Evolutionary conservation across 345 rosid genomes (phyloP).

Genomic region (Populus simonii): DNA sequence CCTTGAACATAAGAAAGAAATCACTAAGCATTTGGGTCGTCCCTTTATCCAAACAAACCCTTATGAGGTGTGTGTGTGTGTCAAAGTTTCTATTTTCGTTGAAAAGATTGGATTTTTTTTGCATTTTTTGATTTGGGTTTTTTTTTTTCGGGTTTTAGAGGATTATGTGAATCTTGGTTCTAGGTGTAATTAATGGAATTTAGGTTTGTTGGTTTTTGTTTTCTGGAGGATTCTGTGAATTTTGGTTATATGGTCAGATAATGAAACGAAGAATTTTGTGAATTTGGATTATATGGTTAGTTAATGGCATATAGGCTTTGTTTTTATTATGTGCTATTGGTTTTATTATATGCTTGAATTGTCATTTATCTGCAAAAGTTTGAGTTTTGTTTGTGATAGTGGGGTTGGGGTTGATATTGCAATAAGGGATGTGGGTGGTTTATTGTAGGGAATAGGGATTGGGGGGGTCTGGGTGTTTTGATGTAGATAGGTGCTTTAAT

Average conservation of each 20-base stretch:
- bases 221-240: not conserved
- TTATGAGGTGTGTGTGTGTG: conserved; percentile 55
- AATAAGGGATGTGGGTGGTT: not conserved
- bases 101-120: not conserved
- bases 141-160: not conserved
- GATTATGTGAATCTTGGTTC: not conserved
- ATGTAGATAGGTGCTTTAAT: too few species aligned
- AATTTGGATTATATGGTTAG: not conserved
- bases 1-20: conserved; percentile 85
- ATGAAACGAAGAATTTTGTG: not conserved
- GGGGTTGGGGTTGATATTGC: not conserved
- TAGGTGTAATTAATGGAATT: not conserved
- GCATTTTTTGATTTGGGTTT: not conserved
- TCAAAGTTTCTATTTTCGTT: not conserved
- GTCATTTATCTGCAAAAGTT: not conserved
- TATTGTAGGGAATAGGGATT: too few species aligned
- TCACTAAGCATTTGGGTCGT: conserved; percentile 84
- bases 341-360: not conserved
- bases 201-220: not conserved
- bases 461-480: too few species aligned
- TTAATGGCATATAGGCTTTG: not conserved
- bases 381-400: not conserved
- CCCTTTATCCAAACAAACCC: conserved; percentile 85
- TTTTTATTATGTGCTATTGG: not conserved
- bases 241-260: not conserved